phyloP scores from a whole-genome alignment of 371 early-diverging fungal genomes.

The Mucor sp. region DNA sequence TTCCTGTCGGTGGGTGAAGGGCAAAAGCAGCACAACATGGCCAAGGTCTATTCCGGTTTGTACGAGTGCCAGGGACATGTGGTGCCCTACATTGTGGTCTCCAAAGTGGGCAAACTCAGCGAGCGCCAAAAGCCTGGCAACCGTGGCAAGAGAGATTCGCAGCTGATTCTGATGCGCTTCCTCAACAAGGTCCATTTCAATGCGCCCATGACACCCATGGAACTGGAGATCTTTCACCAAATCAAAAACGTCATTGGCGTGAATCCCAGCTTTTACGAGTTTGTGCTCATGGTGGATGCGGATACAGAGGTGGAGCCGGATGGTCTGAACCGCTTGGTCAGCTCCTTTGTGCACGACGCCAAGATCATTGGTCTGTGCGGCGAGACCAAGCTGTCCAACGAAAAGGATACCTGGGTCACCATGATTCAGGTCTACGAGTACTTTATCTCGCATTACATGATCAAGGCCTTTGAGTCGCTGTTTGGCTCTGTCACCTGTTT shows the following conservation, averaged over 20 bases:
- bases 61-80: conserved; percentile 82
- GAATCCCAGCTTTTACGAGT: conserved; percentile 74
- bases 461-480: conserved; percentile 88
- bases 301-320: conserved; percentile 71
- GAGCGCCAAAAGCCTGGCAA: conserved; percentile 83
- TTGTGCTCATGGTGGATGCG: conserved; percentile 68
- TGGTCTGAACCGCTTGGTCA: conserved; percentile 62
- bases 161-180: conserved; percentile 83
- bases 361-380: conserved; percentile 83
- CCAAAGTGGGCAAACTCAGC: conserved; percentile 77
- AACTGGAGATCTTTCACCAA: conserved; percentile 88
- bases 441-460: conserved; percentile 89
- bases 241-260: conserved; percentile 87
- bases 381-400: conserved; percentile 83
- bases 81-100: conserved; percentile 83
- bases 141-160: conserved; percentile 86
- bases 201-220: conserved; percentile 82
- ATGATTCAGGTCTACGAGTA: conserved; percentile 87
- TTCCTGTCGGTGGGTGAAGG: conserved; percentile 91
- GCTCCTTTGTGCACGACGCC: conserved; percentile 72
- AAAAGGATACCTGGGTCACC: conserved; percentile 86
- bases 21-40: conserved; percentile 84
- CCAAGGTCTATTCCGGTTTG: conserved; percentile 88
- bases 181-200: conserved; percentile 76
- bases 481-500: conserved; percentile 91